A percentile compares a stretch with the other conserved stretches of the same genome.
phyloP scores from a whole-genome alignment of 352 stramenopile genomes.

The Pythium brassicae region DNA sequence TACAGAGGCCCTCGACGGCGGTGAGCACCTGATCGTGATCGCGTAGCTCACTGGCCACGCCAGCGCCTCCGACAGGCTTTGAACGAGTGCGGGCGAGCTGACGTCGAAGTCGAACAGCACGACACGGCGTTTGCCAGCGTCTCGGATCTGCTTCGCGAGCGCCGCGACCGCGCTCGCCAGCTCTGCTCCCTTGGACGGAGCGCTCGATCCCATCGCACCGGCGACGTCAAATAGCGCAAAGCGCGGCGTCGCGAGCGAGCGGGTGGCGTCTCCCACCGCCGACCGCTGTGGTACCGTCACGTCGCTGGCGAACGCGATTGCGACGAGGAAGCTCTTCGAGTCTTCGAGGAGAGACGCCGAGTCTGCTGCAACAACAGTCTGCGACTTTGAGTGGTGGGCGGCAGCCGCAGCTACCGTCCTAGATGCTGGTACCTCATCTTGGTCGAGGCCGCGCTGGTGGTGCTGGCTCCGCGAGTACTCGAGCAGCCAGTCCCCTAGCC shows the following conservation, averaged over 20 bases:
- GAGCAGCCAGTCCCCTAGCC: slow-evolving; percentile 54
- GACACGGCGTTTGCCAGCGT: slow-evolving; percentile 18
- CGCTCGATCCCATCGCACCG: slow-evolving; percentile 5
- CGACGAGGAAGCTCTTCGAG: neutral
- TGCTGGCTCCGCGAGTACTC: slow-evolving; percentile 6
- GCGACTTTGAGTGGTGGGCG: neutral
- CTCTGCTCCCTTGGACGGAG: no score
- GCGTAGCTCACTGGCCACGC: slow-evolving; percentile 22
- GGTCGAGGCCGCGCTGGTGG: neutral
- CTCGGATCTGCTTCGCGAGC: slow-evolving; percentile 16
- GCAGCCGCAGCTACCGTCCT: neutral
- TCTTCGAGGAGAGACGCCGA: neutral
- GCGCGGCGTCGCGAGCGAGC: neutral
- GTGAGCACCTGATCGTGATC: slow-evolving; percentile 12
- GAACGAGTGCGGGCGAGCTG: slow-evolving; percentile 6
- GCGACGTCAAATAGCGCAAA: slow-evolving; percentile 34
- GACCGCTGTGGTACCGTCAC: neutral
- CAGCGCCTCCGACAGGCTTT: slow-evolving; percentile 13
- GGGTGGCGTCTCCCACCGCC: neutral
- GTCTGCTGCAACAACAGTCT: neutral
- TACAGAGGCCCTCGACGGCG: neutral
- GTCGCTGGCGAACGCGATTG: neutral
- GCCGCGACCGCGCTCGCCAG: slow-evolving; percentile 7
- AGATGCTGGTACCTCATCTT: neutral
- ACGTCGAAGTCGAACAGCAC: slow-evolving; percentile 22